These are phyloP conservation scores for Spizellomyces sp. DNA, from an alignment of 192 early-diverging fungal genomes.

Conservation along the genomic window DNA sequence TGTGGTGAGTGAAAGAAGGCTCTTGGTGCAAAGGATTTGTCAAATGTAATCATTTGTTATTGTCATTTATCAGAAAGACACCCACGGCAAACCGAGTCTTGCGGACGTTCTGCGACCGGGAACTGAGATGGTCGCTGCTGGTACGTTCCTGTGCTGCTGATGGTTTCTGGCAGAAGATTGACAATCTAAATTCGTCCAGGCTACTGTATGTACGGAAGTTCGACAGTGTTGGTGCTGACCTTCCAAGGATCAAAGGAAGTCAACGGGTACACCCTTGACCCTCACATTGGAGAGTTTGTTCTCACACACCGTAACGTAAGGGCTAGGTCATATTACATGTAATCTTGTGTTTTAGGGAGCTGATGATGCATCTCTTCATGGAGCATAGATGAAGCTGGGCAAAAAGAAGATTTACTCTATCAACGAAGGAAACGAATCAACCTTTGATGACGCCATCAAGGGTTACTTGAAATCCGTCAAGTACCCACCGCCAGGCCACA, in stretches of 20 bases:
- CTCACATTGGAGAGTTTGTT: slow-evolving; percentile 96
- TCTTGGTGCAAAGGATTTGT: too few relatives aligned
- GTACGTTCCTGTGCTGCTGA: slow-evolving; percentile 7
- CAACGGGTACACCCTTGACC: slow-evolving; percentile 96
- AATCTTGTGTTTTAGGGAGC: background rate
- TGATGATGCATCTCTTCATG: background rate
- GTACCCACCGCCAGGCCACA: slow-evolving; percentile 73
- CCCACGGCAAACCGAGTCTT: slow-evolving; percentile 27
- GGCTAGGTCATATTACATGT: background rate
- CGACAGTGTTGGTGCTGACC: slow-evolving; percentile 62
- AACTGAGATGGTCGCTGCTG: slow-evolving; percentile 85
- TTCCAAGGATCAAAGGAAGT: slow-evolving; percentile 68
- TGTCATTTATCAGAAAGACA: slow-evolving; percentile 28
- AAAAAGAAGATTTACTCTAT: slow-evolving; percentile 95
- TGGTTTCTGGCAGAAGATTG: background rate
- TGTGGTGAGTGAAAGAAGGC: slow-evolving; percentile 59
- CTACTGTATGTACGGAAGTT: slow-evolving; percentile 98
- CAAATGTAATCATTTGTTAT: background rate
- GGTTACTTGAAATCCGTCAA: slow-evolving; percentile 91
- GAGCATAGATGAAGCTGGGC: slow-evolving; percentile 51
- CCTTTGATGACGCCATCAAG: slow-evolving; percentile 84
- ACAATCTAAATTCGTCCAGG: slow-evolving; percentile 36
- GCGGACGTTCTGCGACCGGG: slow-evolving; percentile 88
- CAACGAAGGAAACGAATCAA: slow-evolving; percentile 95
- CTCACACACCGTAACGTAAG: slow-evolving; percentile 92